A percentile compares a stretch with the other conserved stretches of the same genome.
These are phyloP conservation scores for Globisporangium iwayamae DNA, from an alignment of 352 stramenopile genomes.

Conservation along the genomic window DNA sequence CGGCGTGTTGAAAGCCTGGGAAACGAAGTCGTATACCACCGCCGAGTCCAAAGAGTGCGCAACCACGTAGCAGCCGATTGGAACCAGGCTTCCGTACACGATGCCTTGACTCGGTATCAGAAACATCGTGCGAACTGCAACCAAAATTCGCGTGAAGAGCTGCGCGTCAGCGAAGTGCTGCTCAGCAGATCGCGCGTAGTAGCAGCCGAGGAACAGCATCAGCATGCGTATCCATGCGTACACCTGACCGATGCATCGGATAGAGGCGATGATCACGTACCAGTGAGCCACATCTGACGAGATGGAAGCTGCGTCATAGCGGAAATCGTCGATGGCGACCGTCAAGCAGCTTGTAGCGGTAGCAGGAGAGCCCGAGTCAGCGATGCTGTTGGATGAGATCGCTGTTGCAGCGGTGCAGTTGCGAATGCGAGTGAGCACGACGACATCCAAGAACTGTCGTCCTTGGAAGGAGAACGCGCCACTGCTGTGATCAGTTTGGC, in stretches of 20 bases:
- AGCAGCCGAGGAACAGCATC: slow-evolving; percentile 18
- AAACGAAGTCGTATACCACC: slow-evolving; percentile 21
- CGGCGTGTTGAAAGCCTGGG: slow-evolving; percentile 19
- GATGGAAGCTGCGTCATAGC: slow-evolving; percentile 15
- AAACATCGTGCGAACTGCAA: slow-evolving; percentile 19
- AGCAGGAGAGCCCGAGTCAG: not conserved
- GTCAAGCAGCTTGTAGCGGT: slow-evolving; percentile 11
- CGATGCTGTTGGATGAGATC: not conserved
- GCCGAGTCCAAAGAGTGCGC: slow-evolving; percentile 29
- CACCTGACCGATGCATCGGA: slow-evolving; percentile 14
- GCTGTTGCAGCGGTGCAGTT: slow-evolving; percentile 2
- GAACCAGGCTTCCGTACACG: slow-evolving; percentile 30
- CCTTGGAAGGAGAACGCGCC: slow-evolving; percentile 17
- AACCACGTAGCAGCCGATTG: slow-evolving; percentile 27
- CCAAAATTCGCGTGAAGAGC: not conserved
- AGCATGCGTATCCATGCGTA: slow-evolving; percentile 15
- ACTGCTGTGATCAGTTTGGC: slow-evolving; percentile 16
- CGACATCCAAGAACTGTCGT: slow-evolving; percentile 17
- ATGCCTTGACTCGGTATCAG: slow-evolving; percentile 30
- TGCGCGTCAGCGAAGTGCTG: not conserved
- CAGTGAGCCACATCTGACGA: slow-evolving; percentile 8
- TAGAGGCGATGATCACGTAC: slow-evolving; percentile 6
- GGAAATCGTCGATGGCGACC: slow-evolving; percentile 15
- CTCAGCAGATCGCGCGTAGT: slow-evolving; percentile 2
- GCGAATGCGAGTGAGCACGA: slow-evolving; percentile 9